Conservation (phyloP, 2,329 filamentous ascomycete species). For the Neocatenulostroma microsporum region DNA sequence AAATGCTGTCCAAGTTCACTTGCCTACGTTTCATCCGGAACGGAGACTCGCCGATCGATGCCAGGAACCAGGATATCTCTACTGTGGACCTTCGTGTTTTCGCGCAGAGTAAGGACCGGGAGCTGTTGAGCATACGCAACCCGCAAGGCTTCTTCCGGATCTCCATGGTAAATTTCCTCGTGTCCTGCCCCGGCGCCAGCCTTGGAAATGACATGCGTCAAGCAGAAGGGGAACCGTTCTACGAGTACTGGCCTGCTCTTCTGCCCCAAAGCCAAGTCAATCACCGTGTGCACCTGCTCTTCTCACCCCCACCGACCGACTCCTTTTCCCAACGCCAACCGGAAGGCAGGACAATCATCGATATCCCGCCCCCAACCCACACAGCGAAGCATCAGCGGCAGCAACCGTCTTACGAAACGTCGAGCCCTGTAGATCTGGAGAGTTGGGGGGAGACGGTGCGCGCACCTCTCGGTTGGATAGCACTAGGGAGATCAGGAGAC, state of each 20-base stretch:
- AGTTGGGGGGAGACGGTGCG: constrained; percentile 30
- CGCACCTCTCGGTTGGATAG: constrained; percentile 31
- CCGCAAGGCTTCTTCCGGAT: constrained; percentile 10
- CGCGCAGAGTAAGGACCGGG: constrained; percentile 11
- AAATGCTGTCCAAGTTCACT: constrained; percentile 9
- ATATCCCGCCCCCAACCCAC: constrained; percentile 10
- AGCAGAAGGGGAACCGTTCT: constrained; percentile 12
- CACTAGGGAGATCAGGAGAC: constrained; percentile 27
- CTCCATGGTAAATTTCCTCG: constrained; percentile 14
- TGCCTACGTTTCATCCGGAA: constrained; percentile 12
- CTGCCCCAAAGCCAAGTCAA: constrained; percentile 10
- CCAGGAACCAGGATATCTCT: constrained; percentile 13
- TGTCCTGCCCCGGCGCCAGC: constrained; percentile 9
- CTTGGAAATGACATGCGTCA: constrained; percentile 6
- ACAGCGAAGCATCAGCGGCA: constrained; percentile 21
- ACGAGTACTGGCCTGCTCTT: constrained; percentile 13
- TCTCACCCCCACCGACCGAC: too few species aligned
- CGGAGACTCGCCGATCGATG: constrained; percentile 12
- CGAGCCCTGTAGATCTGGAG: constrained; percentile 16
- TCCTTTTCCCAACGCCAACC: too few species aligned
- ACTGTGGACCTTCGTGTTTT: constrained; percentile 16
- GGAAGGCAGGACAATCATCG: constrained; percentile 14
- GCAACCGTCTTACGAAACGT: constrained; percentile 22
- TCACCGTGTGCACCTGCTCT: constrained; percentile 12
- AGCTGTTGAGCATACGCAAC: constrained; percentile 6